A percentile compares a stretch with the other conserved stretches of the same genome.
These are phyloP conservation scores for Solanum peruvianum DNA, from an alignment of 257 asterid genomes.

Conservation along the genomic window DNA sequence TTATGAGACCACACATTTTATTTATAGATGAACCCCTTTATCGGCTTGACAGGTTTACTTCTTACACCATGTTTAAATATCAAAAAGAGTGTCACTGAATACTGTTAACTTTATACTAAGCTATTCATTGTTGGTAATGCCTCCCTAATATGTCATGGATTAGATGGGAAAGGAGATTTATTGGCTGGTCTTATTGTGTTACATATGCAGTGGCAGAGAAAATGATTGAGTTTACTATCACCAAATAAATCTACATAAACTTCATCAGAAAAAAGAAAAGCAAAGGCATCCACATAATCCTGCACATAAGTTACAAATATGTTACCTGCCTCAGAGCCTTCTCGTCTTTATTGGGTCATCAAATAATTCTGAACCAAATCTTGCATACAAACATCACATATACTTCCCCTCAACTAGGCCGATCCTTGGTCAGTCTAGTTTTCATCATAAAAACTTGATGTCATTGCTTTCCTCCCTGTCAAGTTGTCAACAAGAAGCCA, in stretches of 20 bases:
- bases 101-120: not conserved
- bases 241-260: not conserved
- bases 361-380: not conserved
- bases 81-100: not conserved
- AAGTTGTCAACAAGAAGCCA: not conserved
- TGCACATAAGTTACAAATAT: not conserved
- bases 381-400: not conserved
- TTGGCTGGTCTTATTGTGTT: not conserved
- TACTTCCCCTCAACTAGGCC: not conserved
- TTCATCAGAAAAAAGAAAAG: not conserved
- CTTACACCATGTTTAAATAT: not conserved
- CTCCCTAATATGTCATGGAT: not conserved
- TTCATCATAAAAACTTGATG: not conserved
- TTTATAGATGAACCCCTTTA: constrained; percentile 97
- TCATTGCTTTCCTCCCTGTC: not conserved
- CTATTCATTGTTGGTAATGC: not conserved
- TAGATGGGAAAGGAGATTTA: not conserved
- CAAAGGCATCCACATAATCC: not conserved
- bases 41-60: constrained; percentile 85
- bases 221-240: not conserved
- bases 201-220: not conserved
- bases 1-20: constrained; percentile 81
- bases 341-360: not conserved
- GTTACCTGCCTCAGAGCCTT: not conserved
- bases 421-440: not conserved